Evolutionary conservation across 768 basidiomycete genomes (phyloP), one percentile per base, ranked within the genome.

Genomic region (Trametes gibbosa): DNA sequence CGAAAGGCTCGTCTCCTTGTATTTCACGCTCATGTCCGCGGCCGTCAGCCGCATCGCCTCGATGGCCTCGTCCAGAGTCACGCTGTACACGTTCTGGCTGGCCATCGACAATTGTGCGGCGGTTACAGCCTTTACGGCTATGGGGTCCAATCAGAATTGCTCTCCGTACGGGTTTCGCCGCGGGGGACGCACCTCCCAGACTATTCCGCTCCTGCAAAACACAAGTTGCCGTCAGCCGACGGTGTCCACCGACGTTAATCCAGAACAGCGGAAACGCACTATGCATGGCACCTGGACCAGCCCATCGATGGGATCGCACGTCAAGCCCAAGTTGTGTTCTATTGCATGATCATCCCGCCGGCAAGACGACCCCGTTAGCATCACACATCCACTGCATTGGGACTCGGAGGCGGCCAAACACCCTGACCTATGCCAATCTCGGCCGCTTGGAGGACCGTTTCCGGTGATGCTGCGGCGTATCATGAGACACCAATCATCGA

Each of bases 201-300:
- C 89, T 91, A 69, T 94, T 93, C 29, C 92, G 83, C 73, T 92
- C 89, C 87, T 89, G 64, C 5, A 54, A 9, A 23, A 12, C 42
- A 61, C 12, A 41, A 40, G 19, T 19, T 23, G 17, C 9, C 13
- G 39, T 49, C 41, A 55, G 58, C 54, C 42, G 25, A 16, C 19
- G 16, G 46, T 24, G 21, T 13, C 24, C 43, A 45, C 46, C 37
- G 29, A 29, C 35, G 37, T 24, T 45, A 16, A 47, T 14, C 25
- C 63, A n/a, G 62, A 50, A 23, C n/a, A 63, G 53, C 27, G 59
- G 49, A 40, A 50, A 74, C 87, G 67, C 73, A 94, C 94, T 58
- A 97, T 97, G 70, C 96, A 98, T 6, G 95, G 95, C 8, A 97
- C 92, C 70, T 97, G 93, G 2, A 96, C 94, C 12, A 95, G 80